phyloP scores from a whole-genome alignment of 352 stramenopile species.

The Lagenidium giganteum region DNA sequence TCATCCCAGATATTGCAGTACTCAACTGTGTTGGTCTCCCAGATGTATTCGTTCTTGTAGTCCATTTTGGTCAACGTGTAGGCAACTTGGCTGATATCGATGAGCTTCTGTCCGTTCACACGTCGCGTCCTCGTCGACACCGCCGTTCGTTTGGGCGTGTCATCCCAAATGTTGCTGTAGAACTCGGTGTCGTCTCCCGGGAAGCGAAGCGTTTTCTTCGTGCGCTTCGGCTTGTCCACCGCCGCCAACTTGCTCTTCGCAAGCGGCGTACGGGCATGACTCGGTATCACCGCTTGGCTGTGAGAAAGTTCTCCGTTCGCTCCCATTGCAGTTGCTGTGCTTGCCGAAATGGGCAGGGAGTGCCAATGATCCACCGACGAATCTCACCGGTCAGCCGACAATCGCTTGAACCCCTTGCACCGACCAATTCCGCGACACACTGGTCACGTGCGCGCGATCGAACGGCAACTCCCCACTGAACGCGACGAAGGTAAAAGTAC shows the following conservation, averaged over 20 bases:
- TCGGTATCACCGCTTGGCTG: background rate
- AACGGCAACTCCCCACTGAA: too few species aligned
- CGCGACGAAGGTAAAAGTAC: too few species aligned
- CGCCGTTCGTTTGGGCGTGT: constrained; percentile 3
- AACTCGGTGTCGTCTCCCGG: constrained; percentile 62
- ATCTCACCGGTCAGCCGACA: too few species aligned
- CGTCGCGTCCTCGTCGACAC: constrained; percentile 12
- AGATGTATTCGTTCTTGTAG: constrained; percentile 70
- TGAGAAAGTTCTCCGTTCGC: background rate
- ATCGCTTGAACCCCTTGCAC: too few species aligned
- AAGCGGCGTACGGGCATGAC: constrained; percentile 40
- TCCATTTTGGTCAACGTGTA: constrained; percentile 62
- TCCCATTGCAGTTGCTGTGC: background rate
- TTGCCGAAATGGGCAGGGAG: too few species aligned
- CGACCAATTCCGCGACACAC: too few species aligned
- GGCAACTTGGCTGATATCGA: constrained; percentile 75
- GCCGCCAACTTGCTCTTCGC: constrained; percentile 47
- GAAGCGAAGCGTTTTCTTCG: constrained; percentile 38
- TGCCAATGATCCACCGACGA: too few species aligned
- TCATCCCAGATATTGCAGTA: constrained; percentile 74
- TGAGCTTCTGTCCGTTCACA: constrained; percentile 27
- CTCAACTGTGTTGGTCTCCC: too few species aligned
- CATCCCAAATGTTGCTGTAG: constrained; percentile 77
- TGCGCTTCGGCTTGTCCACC: constrained; percentile 25
- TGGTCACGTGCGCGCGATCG: too few species aligned